Percentiles rank a stretch among this genome's conserved stretches.
Conservation (phyloP, 2,329 filamentous ascomycete genomes). For the Ceratocystis smalleyi region DNA sequence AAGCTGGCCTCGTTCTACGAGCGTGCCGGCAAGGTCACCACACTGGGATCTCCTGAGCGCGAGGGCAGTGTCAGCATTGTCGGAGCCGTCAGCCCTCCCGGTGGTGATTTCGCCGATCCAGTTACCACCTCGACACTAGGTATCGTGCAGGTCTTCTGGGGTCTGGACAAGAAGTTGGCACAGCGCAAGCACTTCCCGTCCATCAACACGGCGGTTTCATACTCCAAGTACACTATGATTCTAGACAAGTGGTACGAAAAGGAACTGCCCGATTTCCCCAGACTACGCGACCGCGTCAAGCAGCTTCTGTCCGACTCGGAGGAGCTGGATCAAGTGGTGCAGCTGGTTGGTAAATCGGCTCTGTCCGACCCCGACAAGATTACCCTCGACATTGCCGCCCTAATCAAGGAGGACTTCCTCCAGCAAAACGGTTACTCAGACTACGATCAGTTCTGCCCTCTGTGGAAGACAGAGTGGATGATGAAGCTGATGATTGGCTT, state of each 20-base stretch:
- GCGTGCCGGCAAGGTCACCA: constrained; percentile 74
- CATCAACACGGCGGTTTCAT: constrained; percentile 86
- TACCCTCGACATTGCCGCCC: constrained; percentile 74
- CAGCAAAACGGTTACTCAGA: constrained; percentile 99
- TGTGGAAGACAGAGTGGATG: constrained; percentile 99
- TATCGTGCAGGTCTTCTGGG: constrained; percentile 99
- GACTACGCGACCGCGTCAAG: constrained; percentile 81
- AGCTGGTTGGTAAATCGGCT: constrained; percentile 93
- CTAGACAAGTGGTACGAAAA: constrained; percentile 93
- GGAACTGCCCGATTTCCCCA: constrained; percentile 84
- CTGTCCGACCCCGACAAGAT: constrained; percentile 97
- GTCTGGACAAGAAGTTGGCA: constrained; percentile 97
- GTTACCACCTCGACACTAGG: constrained; percentile 84
- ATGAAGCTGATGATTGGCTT: constrained; percentile 99
- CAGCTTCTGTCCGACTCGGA: constrained; percentile 89
- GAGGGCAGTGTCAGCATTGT: constrained; percentile 93
- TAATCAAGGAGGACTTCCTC: constrained; percentile 96
- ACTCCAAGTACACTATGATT: constrained; percentile 85
- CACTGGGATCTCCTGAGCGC: constrained; percentile 77
- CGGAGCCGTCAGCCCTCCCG: constrained; percentile 88
- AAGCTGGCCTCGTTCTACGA: constrained; percentile 99
- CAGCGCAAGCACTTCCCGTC: constrained; percentile 99
- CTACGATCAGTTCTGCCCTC: constrained; percentile 96
- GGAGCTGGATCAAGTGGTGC: constrained; percentile 95
- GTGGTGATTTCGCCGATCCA: constrained; percentile 97